phyloP scores from a whole-genome alignment of 495 filamentous ascomycete species.

The Xylaria palmicola region DNA sequence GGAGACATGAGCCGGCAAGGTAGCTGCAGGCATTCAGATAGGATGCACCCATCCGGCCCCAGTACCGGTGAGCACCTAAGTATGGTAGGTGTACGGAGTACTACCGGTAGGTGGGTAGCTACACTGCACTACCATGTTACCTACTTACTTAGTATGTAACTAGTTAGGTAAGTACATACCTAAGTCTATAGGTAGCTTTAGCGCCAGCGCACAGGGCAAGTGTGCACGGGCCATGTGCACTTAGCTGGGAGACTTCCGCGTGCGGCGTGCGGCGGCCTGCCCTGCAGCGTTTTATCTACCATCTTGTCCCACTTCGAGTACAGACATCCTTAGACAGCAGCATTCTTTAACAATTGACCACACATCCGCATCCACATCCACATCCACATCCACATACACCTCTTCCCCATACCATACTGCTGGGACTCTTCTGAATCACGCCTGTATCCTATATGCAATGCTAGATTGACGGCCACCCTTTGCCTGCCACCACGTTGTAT shows the following conservation, averaged over 20 bases:
- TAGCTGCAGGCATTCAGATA: too few species aligned
- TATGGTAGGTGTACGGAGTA: too few species aligned
- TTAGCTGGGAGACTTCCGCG: not conserved
- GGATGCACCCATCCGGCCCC: too few species aligned
- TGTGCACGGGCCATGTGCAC: not conserved
- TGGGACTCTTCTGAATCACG: too few species aligned
- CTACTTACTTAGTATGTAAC: not conserved
- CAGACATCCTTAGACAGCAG: not conserved
- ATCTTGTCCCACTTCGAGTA: constrained; percentile 11
- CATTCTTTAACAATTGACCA: constrained; percentile 11
- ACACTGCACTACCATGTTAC: not conserved
- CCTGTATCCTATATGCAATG: not conserved
- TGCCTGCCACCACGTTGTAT: not conserved
- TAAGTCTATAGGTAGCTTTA: too few species aligned
- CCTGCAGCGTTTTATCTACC: not conserved
- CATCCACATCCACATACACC: too few species aligned
- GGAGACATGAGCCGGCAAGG: not conserved
- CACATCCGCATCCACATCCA: too few species aligned
- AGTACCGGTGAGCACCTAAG: not conserved
- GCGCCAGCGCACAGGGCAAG: not conserved
- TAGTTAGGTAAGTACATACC: too few species aligned
- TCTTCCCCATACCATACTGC: not conserved
- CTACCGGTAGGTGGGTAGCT: too few species aligned
- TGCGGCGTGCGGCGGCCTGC: not conserved
- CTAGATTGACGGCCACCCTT: not conserved